Percentiles rank a stretch among this genome's conserved stretches.
phyloP scores from a whole-genome alignment of 1,139 yeast species.

The Blastobotrys serpentis region DNA sequence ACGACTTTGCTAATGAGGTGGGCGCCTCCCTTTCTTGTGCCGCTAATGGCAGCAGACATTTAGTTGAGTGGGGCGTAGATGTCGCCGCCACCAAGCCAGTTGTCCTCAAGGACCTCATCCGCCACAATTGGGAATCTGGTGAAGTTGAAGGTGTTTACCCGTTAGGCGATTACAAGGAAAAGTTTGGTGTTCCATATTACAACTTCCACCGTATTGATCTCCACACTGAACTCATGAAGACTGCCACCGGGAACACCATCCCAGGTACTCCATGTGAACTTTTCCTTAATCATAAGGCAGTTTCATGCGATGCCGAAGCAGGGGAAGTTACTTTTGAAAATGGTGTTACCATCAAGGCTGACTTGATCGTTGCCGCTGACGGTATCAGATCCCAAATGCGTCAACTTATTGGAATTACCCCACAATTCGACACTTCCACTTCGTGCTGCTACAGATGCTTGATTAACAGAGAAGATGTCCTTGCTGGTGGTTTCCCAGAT shows the following conservation, averaged over 20 bases:
- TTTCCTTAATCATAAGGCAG: constrained; percentile 4
- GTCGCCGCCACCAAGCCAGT: constrained; percentile 32
- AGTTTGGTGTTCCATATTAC: constrained; percentile 26
- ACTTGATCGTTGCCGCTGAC: constrained; percentile 42
- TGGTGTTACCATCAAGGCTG: constrained; percentile 33
- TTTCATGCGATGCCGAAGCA: constrained; percentile 21
- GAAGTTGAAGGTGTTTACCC: constrained; percentile 16
- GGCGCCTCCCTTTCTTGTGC: constrained; percentile 45
- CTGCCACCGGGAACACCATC: constrained; percentile 10
- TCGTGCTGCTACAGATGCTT: constrained; percentile 13
- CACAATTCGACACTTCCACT: constrained; percentile 15
- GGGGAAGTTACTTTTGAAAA: constrained; percentile 35
- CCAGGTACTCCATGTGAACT: constrained; percentile 13
- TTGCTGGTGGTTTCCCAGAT: constrained; percentile 9
- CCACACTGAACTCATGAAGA: constrained; percentile 32
- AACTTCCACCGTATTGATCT: constrained; percentile 40
- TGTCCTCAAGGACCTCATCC: constrained; percentile 30
- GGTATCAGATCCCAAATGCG: constrained; percentile 28
- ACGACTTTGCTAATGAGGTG: constrained; percentile 40
- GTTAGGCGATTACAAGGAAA: constrained; percentile 18
- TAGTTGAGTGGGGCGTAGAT: constrained; percentile 35
- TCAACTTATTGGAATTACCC: constrained; percentile 1
- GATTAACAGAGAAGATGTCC: constrained; percentile 10
- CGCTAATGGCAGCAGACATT: constrained; percentile 39
- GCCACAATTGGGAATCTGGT: constrained; percentile 22